Conservation (phyloP, 768 basidiomycete species). For the Termitomyces sp. region DNA sequence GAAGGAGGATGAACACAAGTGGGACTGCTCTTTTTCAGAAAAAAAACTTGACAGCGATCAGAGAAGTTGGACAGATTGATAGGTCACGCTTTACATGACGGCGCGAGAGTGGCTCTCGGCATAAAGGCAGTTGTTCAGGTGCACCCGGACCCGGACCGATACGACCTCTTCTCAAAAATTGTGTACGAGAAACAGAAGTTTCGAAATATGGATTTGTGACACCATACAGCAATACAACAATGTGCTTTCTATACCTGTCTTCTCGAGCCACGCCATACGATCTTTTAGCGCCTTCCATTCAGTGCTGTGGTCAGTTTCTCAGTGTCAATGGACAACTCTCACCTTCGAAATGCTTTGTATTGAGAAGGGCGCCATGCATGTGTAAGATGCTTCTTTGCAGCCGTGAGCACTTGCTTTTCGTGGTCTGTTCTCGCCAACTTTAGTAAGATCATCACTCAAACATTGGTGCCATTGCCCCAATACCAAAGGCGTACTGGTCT, state of each 20-base stretch:
- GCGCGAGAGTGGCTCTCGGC: too few relatives aligned
- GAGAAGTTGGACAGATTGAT: too few relatives aligned
- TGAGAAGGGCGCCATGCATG: slow-evolving; percentile 34
- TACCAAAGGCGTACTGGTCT: slow-evolving; percentile 24
- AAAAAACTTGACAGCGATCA: slow-evolving; percentile 13
- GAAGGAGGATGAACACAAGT: slow-evolving; percentile 37
- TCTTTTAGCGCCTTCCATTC: slow-evolving; percentile 35
- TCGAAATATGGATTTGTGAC: slow-evolving; percentile 29
- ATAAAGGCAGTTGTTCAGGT: too few relatives aligned
- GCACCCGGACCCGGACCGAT: slow-evolving; percentile 34
- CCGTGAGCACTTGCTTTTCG: slow-evolving; percentile 22
- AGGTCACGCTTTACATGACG: too few relatives aligned
- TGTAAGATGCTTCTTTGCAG: slow-evolving; percentile 36
- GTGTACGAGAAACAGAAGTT: slow-evolving; percentile 24
- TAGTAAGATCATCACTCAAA: slow-evolving; percentile 22
- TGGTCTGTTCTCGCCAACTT: background rate
- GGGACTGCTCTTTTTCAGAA: slow-evolving; percentile 31
- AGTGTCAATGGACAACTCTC: background rate
- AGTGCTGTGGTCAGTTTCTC: slow-evolving; percentile 30
- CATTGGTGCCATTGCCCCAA: slow-evolving; percentile 29
- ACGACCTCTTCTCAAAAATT: slow-evolving; percentile 35
- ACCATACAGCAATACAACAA: background rate
- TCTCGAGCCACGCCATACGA: background rate
- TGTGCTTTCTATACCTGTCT: background rate
- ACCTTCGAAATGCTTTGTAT: background rate